Evolutionary conservation across 805 yeast species (phyloP).

Genomic region (Diddensiella santjacobensis): DNA sequence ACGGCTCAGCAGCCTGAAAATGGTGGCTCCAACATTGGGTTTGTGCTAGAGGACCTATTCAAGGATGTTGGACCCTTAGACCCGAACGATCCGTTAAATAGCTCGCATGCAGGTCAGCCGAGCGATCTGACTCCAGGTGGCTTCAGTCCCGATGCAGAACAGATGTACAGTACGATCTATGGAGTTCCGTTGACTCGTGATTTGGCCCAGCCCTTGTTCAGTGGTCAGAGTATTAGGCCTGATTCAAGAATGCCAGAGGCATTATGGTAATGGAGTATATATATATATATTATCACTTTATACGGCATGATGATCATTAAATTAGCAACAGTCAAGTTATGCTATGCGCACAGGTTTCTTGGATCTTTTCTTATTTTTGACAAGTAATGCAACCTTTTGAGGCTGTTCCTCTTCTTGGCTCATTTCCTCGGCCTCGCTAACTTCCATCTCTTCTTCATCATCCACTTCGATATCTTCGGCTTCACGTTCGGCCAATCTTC

Average conservation of each 20-base stretch:
- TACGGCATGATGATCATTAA: neutral
- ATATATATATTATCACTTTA: neutral
- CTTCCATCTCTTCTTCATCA: slow-evolving; percentile 43
- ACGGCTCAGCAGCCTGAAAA: neutral
- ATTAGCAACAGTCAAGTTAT: neutral
- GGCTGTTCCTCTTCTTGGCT: slow-evolving; percentile 43
- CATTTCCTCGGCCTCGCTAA: slow-evolving; percentile 32
- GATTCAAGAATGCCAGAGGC: slow-evolving; percentile 17
- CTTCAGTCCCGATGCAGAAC: slow-evolving; percentile 12
- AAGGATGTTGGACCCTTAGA: neutral
- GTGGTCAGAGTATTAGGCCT: neutral
- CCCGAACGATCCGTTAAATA: neutral
- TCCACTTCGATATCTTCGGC: slow-evolving; percentile 45
- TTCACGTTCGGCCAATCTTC: slow-evolving; percentile 57
- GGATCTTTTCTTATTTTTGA: slow-evolving; percentile 60
- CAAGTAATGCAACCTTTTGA: slow-evolving; percentile 46
- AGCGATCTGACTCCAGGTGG: neutral
- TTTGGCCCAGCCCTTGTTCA: slow-evolving; percentile 29
- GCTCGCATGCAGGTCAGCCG: neutral
- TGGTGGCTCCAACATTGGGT: neutral
- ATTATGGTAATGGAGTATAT: slow-evolving; percentile 10
- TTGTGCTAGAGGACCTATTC: neutral
- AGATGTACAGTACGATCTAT: slow-evolving; percentile 33
- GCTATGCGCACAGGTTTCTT: slow-evolving; percentile 29
- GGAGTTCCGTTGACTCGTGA: slow-evolving; percentile 33